phyloP scores from a whole-genome alignment of 1,284 basidiomycete species.

The Heterobasidion occidentale region DNA sequence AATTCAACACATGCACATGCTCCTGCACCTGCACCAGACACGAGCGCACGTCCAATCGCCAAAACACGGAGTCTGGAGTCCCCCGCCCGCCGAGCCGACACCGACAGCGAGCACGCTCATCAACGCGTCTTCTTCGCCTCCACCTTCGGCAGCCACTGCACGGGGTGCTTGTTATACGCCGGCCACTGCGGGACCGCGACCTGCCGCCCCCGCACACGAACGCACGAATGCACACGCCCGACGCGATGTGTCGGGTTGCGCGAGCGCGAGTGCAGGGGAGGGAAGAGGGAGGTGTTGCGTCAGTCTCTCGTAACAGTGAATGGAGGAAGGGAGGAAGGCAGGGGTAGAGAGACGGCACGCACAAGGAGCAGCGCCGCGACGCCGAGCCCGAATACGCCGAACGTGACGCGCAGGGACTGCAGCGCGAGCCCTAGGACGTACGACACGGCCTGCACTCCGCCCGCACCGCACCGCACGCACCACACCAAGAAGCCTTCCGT shows the following conservation, averaged over 20 bases:
- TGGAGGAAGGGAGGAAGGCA: conserved; percentile 1
- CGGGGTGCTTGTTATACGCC: conserved; percentile 53
- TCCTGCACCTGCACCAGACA: no score
- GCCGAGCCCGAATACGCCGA: conserved; percentile 41
- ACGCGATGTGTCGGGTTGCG: background rate
- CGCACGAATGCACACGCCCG: background rate
- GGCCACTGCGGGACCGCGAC: conserved; percentile 66
- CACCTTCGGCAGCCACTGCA: conserved; percentile 49
- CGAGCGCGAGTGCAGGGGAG: background rate
- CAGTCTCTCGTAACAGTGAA: no score
- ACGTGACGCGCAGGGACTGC: conserved; percentile 55
- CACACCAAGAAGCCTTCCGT: no score
- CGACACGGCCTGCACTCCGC: conserved; percentile 41
- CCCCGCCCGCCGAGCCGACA: no score
- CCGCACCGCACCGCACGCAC: conserved; percentile 24
- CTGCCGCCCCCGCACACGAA: conserved; percentile 22
- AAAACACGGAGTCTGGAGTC: no score
- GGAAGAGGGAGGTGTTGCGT: no score
- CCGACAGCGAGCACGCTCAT: no score
- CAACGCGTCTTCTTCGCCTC: conserved; percentile 12
- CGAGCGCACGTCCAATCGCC: no score
- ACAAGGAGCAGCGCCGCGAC: conserved; percentile 45
- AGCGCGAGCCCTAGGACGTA: conserved; percentile 55
- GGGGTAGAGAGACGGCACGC: conserved; percentile 20
- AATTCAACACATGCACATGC: no score